Evolutionary conservation across 441 rosid genomes (phyloP), one percentile per base, ranked within the genome.

Genomic region (Populus hybrid): DNA sequence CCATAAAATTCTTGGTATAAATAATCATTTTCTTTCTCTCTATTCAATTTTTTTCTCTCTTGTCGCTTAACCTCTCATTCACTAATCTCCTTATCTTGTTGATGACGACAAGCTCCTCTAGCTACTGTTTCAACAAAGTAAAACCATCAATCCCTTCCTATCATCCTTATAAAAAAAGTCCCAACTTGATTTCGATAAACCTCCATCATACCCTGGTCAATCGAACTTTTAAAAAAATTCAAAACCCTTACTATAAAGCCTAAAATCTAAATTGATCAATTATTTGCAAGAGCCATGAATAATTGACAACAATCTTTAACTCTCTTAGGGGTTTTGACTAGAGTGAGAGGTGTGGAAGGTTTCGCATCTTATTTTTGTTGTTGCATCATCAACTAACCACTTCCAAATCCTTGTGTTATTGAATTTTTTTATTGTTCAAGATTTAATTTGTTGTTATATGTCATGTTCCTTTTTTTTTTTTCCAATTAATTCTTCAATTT

Each of bases 51-150:
- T 38, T 12, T 0, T 46, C 1, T 46, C 6, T 12, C 6, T 12
- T 4, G 57, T 1, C 1, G 2, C 6, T 46, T 14, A 46, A 12
- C 57, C 20, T 46, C 20, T 46, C 57, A 46, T 46, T 46, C 18
- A 3, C 1, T 46, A 0, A 12, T 46, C 20, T 46, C 57, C 6
- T 14, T 46, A 46, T 46, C 20, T 46, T 6, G 6, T 46, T 46
- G 6, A 46, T 2, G 6, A 1, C 1, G 0, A 4, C 7, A 14
- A 46, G 7, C 18, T 46, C 7, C 0, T 14, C 1, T 46, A 0
- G 20, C 2, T 1, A 46, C 0, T 46, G 57, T 46, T 46, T 14
- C 20, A 46, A 46, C 57, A 46, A 46, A 46, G 20, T 46, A 46
- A 46, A 46, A 14, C 57, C 20, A 46, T 0, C 1, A 46, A 46